These are phyloP conservation scores for Blepharisma stoltei DNA, from an alignment of 73 alveolate species.

Conservation along the genomic window DNA sequence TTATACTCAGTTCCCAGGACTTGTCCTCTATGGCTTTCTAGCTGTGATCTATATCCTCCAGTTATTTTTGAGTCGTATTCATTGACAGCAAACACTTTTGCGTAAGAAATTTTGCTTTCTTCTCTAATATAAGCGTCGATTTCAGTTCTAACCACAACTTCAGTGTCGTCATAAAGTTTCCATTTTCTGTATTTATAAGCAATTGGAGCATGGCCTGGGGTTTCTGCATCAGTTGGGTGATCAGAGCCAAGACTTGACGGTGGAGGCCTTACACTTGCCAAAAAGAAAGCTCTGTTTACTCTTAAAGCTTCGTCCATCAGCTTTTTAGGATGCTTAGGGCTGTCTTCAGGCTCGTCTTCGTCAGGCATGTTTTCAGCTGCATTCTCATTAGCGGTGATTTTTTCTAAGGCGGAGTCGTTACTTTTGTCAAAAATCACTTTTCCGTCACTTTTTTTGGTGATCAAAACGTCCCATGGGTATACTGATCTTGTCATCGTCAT, in stretches of 20 bases:
- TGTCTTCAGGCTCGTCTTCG: constrained; percentile 41
- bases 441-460: constrained; percentile 36
- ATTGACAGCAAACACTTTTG: constrained; percentile 38
- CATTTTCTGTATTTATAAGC: constrained; percentile 33
- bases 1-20: constrained; percentile 27
- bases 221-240: constrained; percentile 31
- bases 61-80: constrained; percentile 41
- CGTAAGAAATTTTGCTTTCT: constrained; percentile 14
- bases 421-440: constrained; percentile 36
- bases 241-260: constrained; percentile 10
- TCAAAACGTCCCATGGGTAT: constrained; percentile 49
- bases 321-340: constrained; percentile 29
- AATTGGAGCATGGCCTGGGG: constrained; percentile 8
- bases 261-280: constrained; percentile 29
- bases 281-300: constrained; percentile 34
- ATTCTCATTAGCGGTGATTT: constrained; percentile 43
- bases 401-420: constrained; percentile 34
- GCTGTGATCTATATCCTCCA: constrained; percentile 32
- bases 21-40: constrained; percentile 32
- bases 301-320: constrained; percentile 39
- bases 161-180: constrained; percentile 26
- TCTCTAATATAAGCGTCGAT: constrained; percentile 38
- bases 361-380: constrained; percentile 43
- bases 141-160: constrained; percentile 46
- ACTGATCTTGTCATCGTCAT: constrained; percentile 39